Evolutionary conservation across 2,329 filamentous ascomycete genomes (phyloP), one percentile per base, ranked within the genome.

Genomic region (Alternaria ventricosa): DNA sequence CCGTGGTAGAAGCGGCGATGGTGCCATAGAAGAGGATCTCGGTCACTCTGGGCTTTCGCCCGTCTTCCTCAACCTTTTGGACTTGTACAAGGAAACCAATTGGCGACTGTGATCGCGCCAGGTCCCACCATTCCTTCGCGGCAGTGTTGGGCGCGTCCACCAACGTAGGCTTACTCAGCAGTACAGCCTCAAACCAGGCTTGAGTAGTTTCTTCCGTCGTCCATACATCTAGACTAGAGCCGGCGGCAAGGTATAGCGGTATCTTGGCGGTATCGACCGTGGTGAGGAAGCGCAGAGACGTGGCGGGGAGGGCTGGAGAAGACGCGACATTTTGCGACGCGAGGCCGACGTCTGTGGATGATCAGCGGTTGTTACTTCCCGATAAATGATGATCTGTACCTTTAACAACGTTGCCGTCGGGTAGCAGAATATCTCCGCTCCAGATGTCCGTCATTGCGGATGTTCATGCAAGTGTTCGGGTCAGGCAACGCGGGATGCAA

Each of bases 21-120:
- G 78, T 78, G 7, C 80, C 82, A 59, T 83, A 84, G 64, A 85
- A 81, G 5, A 85, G 73, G 0, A 85, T 68, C 53, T 85, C 83
- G 0, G 83, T 84, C 3, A 80, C 65, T 18, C 66, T 66, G 0
- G 75, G 71, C 7, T 61, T 62, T 1, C 55, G 55, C 4, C 13
- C 27, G 0, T 27, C 50, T 5, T 57, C 27, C 11, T 27, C 45
- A 15, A 53, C 33, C 9, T 55, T 54, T 5, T 72, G 57, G 0
- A 81, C 76, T 51, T 78, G 72, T 3, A 73, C 78, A 6, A 83
- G 67, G 11, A 84, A 71, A 1, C 82, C 82, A 36, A 82, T 63
- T 7, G 79, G 77, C 3, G 81, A 82, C 50, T 83, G 80, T 3
- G 75, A 69, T 11, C 70, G 70, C 11, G 75, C 73, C 33, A 69